Evolutionary conservation across 495 filamentous ascomycete species (phyloP).

Genomic region (Lasiosphaeria miniovina): DNA sequence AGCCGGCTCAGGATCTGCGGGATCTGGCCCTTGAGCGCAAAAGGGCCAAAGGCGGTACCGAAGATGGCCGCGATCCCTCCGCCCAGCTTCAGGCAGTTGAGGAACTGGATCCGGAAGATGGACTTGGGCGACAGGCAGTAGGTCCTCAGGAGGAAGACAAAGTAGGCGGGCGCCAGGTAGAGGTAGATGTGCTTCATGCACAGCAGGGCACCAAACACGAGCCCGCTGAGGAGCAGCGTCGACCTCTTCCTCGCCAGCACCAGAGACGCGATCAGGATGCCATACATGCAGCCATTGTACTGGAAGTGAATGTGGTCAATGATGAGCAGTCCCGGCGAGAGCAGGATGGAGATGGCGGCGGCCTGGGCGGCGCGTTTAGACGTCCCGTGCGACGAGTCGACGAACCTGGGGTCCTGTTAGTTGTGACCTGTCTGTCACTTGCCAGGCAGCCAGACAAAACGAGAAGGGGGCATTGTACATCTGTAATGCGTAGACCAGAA

Average conservation of each 20-base stretch:
- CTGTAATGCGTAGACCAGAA: constrained; percentile 80
- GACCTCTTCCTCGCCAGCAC: constrained; percentile 75
- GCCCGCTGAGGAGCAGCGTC: constrained; percentile 71
- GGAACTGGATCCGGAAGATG: constrained; percentile 69
- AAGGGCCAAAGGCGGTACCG: constrained; percentile 83
- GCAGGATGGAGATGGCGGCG: constrained; percentile 81
- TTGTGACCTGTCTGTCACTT: background rate
- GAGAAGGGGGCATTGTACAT: constrained; percentile 45
- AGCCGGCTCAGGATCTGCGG: constrained; percentile 79
- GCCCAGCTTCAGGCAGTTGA: constrained; percentile 80
- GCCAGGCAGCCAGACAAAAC: background rate
- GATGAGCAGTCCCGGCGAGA: constrained; percentile 90
- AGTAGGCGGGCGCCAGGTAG: constrained; percentile 94
- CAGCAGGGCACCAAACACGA: constrained; percentile 77
- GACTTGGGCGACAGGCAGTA: constrained; percentile 85
- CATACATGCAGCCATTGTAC: constrained; percentile 97
- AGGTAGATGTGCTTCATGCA: constrained; percentile 99
- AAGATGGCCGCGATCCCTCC: constrained; percentile 69
- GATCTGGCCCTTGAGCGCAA: constrained; percentile 79
- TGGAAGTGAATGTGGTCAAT: constrained; percentile 99
- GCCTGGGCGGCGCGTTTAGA: constrained; percentile 79
- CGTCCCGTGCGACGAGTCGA: constrained; percentile 57
- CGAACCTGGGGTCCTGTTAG: constrained; percentile 52
- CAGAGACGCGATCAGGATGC: constrained; percentile 79
- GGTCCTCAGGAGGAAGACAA: constrained; percentile 78